Evolutionary conservation across 345 rosid species (phyloP).

Genomic region (Euphorbia peplus): DNA sequence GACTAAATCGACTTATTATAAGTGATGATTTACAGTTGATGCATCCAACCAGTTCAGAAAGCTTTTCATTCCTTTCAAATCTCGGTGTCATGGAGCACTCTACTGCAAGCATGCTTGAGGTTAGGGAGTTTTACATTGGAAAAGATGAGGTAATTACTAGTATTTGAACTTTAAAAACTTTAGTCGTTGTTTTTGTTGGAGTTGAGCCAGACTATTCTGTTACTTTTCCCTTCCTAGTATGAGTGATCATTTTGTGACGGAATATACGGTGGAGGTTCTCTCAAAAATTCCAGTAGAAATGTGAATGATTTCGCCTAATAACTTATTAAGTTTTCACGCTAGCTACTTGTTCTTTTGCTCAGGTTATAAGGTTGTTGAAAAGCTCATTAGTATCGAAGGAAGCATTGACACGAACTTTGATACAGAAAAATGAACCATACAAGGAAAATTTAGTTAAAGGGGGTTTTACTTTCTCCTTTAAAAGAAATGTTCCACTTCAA

Average conservation of each 20-base stretch:
- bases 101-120: constrained; percentile 2
- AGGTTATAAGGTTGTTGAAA: constrained; percentile 27
- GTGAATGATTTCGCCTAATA: too few species aligned
- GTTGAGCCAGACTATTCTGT: too few species aligned
- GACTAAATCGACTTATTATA: not conserved
- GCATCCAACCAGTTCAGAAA: constrained; percentile 6
- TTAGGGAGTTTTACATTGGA: constrained; percentile 2
- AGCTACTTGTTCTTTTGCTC: too few species aligned
- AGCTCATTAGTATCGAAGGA: constrained; percentile 9
- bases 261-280: too few species aligned
- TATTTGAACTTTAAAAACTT: too few species aligned
- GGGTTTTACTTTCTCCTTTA: not conserved
- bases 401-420: constrained; percentile 19
- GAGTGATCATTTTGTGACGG: too few species aligned
- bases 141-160: constrained; percentile 19
- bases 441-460: not conserved
- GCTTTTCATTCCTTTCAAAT: constrained; percentile 13
- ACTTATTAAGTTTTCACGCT: too few species aligned
- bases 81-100: constrained; percentile 14
- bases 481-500: not conserved
- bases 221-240: too few species aligned
- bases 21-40: constrained; percentile 19
- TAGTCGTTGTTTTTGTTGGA: too few species aligned
- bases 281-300: too few species aligned
- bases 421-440: constrained; percentile 2